Percentiles rank a stretch among this genome's conserved stretches.
These are phyloP conservation scores for Saccharomycopsis vini DNA, from an alignment of 805 yeast genomes.

Conservation along the genomic window DNA sequence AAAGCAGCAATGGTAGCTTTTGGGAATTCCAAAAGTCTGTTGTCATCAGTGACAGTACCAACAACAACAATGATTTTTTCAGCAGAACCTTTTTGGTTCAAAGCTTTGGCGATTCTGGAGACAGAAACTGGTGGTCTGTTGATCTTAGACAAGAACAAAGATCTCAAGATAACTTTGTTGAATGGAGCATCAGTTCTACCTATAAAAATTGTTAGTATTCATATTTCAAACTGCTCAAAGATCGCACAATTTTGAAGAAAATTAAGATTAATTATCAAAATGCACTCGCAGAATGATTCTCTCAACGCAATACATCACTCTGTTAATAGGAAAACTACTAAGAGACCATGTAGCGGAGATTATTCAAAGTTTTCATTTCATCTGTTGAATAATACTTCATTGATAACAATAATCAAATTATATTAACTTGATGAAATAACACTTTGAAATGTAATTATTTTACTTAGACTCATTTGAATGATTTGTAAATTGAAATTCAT, in stretches of 20 bases:
- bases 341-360: background rate
- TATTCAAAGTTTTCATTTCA: no score
- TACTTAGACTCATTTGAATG: no score
- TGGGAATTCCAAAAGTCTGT: slow-evolving; percentile 90
- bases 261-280: slow-evolving; percentile 20
- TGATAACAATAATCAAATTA: no score
- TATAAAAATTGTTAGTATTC: slow-evolving; percentile 29
- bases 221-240: slow-evolving; percentile 41
- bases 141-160: slow-evolving; percentile 94
- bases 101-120: slow-evolving; percentile 80
- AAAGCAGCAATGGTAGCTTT: slow-evolving; percentile 98
- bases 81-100: slow-evolving; percentile 75
- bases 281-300: slow-evolving; percentile 33
- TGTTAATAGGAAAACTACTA: no score
- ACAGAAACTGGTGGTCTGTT: slow-evolving; percentile 99
- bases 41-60: slow-evolving; percentile 98
- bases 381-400: no score
- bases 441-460: no score
- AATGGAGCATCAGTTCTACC: slow-evolving; percentile 99
- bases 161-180: slow-evolving; percentile 93
- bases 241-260: slow-evolving; percentile 26
- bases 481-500: no score
- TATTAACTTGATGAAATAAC: no score
- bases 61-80: slow-evolving; percentile 94
- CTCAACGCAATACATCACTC: slow-evolving; percentile 15